Base-by-base conservation (phyloP, 805 yeast genomes). In the Torulaspora microellipsoides region DNA sequence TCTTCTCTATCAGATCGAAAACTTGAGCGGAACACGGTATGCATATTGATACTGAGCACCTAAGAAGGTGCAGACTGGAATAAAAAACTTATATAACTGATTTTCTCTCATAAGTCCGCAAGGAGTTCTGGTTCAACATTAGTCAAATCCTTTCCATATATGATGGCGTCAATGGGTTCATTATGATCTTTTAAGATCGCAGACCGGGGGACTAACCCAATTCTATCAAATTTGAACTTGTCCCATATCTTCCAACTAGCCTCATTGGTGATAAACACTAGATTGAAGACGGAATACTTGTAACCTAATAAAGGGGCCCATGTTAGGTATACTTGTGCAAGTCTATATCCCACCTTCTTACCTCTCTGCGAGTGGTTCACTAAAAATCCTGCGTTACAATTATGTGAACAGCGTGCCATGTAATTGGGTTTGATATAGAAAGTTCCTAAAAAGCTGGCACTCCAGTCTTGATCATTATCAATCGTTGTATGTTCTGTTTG, bases 381-480 rank as follows among this genome's bases (percentile, higher is more conserved):
- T 9, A 88, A 60, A 58, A 90, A 90, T 0, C 95, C 96, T 0
- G 81, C 96, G 60, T 90, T 90, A 56, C 96, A 87, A 25, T 78
- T 82, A 56, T 90, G 96, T 0, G 93, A 79, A 49, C 91, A 82
- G 45, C 95, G 75, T 8, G 95, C 96, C 2, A 72, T 65, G 59
- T 89, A 90, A 64, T 90, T 90, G 13, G 98, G 96, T 58, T 85
- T 88, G 55, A 89, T 71, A 62, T 83, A 85, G 60, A 82, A 85
- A 2, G 85, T 77, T 1, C 96, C 97, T 35, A 87, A 60, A 47
- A 80, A 76, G 6, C 54, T 50, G 0, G 68, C 57, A 4, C 69
- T 65, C 80, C 83, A 78, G 36, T 70, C 69, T n/a, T 48, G 49
- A 11, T 51, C 51, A n/a, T 58, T 43, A n/a, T 59, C 55, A 13